A percentile compares a stretch with the other conserved stretches of the same genome.
These are phyloP conservation scores for Scopulariopsis brevicaulis DNA, from an alignment of 2,329 filamentous ascomycete species.

Conservation along the genomic window DNA sequence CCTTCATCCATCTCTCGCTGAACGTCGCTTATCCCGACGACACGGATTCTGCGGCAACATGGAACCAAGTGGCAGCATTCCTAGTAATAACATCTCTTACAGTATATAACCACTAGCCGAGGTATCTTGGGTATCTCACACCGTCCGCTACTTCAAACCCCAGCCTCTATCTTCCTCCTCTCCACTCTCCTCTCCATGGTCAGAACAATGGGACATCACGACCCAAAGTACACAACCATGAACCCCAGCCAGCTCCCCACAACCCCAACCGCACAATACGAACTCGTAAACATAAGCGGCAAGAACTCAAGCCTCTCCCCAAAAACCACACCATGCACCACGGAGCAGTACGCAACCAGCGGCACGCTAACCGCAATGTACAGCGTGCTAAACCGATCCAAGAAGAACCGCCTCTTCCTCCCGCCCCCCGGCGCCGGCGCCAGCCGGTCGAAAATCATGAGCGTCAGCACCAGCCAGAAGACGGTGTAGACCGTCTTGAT, in stretches of 20 bases:
- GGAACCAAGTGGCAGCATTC: too few relatives aligned
- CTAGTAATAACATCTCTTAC: too few relatives aligned
- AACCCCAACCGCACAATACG: constrained; percentile 88
- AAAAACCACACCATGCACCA: constrained; percentile 75
- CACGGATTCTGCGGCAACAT: too few relatives aligned
- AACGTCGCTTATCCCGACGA: too few relatives aligned
- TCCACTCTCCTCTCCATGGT: too few relatives aligned
- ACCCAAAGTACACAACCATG: constrained; percentile 77
- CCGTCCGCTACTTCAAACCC: not conserved
- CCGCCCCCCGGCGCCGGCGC: constrained; percentile 61
- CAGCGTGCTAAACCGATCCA: constrained; percentile 81
- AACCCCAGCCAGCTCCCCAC: constrained; percentile 94
- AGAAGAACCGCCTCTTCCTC: constrained; percentile 64
- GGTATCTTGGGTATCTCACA: not conserved
- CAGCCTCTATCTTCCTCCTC: too few relatives aligned
- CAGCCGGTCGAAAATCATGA: constrained; percentile 76
- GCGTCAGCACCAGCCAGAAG: constrained; percentile 78
- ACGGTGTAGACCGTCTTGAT: constrained; percentile 91
- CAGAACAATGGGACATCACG: constrained; percentile 18
- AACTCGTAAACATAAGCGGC: constrained; percentile 93
- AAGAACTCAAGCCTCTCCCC: constrained; percentile 78
- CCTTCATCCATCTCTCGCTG: too few relatives aligned
- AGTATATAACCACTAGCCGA: too few relatives aligned
- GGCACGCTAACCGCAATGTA: constrained; percentile 89
- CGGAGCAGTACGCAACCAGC: constrained; percentile 76